phyloP scores from a whole-genome alignment of 106 monocot species.

The Gastrodia elata region DNA sequence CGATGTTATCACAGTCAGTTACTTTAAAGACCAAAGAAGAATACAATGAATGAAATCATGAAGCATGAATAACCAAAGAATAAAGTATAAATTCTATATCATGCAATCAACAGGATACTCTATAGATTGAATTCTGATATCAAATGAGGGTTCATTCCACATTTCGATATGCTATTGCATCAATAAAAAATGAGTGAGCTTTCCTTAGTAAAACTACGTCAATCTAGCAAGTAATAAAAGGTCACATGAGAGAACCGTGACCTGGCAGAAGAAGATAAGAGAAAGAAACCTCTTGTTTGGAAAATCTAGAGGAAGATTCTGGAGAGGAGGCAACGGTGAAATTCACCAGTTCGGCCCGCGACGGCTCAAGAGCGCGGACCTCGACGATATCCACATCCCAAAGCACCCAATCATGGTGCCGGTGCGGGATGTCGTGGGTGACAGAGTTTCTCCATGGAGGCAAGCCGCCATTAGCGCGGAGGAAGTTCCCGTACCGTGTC shows the following conservation, averaged over 20 bases:
- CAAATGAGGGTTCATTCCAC: not conserved
- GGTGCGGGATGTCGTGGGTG: conserved; percentile 84
- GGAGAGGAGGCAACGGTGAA: not conserved
- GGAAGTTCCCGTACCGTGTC: conserved; percentile 22
- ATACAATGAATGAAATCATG: not conserved
- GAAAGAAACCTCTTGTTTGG: conserved; percentile 13
- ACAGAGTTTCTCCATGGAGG: conserved; percentile 89
- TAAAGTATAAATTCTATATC: not conserved
- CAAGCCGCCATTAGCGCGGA: conserved; percentile 68
- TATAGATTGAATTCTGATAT: not conserved
- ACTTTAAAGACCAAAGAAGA: not conserved
- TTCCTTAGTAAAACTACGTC: not conserved
- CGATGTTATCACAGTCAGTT: not conserved
- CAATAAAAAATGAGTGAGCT: not conserved
- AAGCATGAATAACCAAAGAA: not conserved
- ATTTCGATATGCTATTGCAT: not conserved
- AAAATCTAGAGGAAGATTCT: not conserved
- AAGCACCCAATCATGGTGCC: conserved; percentile 76
- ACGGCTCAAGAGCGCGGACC: not conserved
- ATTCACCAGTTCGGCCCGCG: not conserved
- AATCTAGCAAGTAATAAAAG: not conserved
- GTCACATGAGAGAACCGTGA: not conserved
- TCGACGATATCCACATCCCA: conserved; percentile 59
- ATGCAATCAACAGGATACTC: not conserved
- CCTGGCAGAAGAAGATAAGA: not conserved